These are phyloP conservation scores for Lachnellula occidentalis DNA, from an alignment of 2,329 filamentous ascomycete species.

Conservation along the genomic window DNA sequence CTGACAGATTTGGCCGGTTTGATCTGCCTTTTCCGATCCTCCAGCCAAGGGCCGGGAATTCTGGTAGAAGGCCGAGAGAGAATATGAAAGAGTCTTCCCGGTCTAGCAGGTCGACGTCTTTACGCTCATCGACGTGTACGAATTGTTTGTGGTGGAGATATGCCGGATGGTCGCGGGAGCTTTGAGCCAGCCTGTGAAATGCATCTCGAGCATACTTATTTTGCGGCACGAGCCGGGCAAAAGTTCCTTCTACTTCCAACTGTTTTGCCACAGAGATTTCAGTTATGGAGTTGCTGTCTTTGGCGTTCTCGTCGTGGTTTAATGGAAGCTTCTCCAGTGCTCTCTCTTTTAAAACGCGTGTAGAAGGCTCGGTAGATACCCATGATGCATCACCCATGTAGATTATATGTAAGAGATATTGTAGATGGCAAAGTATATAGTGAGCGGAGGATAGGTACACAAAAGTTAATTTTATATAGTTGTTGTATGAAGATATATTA, in stretches of 20 bases:
- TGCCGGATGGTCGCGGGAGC: background rate
- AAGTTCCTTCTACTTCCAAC: slow-evolving; percentile 10
- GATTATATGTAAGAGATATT: background rate
- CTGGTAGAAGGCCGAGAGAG: slow-evolving; percentile 12
- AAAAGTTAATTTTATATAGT: background rate
- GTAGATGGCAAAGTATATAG: background rate
- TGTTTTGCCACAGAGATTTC: background rate
- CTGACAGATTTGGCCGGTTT: slow-evolving; percentile 11
- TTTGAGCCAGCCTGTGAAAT: slow-evolving; percentile 5
- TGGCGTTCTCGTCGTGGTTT: background rate
- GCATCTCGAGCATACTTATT: slow-evolving; percentile 12
- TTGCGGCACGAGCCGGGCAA: slow-evolving; percentile 13
- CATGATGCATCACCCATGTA: slow-evolving; percentile 12
- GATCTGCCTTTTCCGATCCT: slow-evolving; percentile 17
- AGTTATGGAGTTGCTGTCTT: background rate
- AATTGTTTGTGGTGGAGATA: slow-evolving; percentile 11
- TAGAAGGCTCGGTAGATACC: slow-evolving; percentile 16
- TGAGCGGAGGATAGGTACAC: background rate
- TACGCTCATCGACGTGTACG: slow-evolving; percentile 6
- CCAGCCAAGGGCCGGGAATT: slow-evolving; percentile 16
- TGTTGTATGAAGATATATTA: background rate
- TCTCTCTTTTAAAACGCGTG: slow-evolving; percentile 8
- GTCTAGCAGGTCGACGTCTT: slow-evolving; percentile 1
- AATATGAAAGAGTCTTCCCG: slow-evolving; percentile 11
- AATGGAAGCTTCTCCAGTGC: background rate